Conservation (phyloP, 2,329 filamentous ascomycete genomes). For the Dichotomopilus funicola region DNA sequence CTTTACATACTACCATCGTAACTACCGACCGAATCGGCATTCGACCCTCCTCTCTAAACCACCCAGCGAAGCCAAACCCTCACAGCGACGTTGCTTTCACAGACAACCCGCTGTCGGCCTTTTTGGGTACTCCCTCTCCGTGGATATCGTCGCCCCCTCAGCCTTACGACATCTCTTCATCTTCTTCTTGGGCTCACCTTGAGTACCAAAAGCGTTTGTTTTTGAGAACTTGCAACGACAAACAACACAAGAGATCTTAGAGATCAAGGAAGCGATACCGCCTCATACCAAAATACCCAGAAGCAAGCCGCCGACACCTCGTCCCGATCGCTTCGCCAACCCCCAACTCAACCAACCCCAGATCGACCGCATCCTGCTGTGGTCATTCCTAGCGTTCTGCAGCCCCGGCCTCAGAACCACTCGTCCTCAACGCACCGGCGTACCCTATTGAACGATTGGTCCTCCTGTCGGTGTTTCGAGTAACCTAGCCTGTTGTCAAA, state of each 20-base stretch:
- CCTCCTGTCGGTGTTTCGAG: too few relatives aligned
- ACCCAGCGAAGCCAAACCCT: neutral
- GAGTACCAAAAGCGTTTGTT: constrained; percentile 16
- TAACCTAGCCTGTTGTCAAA: neutral
- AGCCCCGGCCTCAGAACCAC: too few relatives aligned
- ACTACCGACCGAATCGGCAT: neutral
- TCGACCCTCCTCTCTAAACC: neutral
- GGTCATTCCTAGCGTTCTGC: too few relatives aligned
- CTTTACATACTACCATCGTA: too few relatives aligned
- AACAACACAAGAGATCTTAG: neutral
- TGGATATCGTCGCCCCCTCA: constrained; percentile 20
- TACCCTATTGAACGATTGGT: too few relatives aligned
- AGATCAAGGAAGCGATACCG: neutral
- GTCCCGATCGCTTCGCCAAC: neutral
- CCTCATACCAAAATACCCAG: neutral
- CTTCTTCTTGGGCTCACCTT: neutral
- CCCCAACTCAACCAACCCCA: neutral
- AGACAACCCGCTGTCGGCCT: constrained; percentile 11
- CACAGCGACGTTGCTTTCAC: constrained; percentile 12
- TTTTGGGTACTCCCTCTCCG: constrained; percentile 21
- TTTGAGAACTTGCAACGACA: constrained; percentile 2
- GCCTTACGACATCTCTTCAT: constrained; percentile 22
- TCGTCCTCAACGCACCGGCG: too few relatives aligned
- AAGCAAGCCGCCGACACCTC: neutral
- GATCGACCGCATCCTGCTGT: neutral